phyloP scores from a whole-genome alignment of 768 basidiomycete species.

The Phylloporus scabripes region DNA sequence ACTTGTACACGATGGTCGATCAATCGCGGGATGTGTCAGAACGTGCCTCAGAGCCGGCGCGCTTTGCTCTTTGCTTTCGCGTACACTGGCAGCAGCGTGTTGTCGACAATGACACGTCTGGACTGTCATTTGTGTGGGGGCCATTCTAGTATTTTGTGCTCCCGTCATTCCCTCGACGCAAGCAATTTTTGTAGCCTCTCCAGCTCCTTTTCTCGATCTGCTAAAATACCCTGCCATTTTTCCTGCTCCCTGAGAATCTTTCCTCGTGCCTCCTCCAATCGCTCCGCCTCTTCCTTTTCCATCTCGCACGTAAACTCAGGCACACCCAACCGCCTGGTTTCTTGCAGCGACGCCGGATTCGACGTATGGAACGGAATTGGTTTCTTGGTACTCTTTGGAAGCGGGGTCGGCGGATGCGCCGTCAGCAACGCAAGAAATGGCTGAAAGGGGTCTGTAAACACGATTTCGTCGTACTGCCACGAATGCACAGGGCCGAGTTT shows the following conservation, averaged over 20 bases:
- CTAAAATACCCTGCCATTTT: conserved; percentile 56
- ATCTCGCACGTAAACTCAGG: conserved; percentile 84
- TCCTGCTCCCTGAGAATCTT: conserved; percentile 72
- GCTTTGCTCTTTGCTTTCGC: no score
- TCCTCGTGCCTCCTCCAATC: conserved; percentile 72
- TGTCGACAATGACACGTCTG: no score
- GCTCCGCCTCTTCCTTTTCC: conserved; percentile 81
- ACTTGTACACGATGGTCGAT: no score
- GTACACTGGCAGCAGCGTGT: no score
- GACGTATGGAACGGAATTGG: conserved; percentile 71
- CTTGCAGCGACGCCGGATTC: conserved; percentile 55
- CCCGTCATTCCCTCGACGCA: conserved; percentile 11
- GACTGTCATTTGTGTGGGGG: no score
- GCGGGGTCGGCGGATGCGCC: conserved; percentile 74
- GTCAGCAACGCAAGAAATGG: conserved; percentile 79
- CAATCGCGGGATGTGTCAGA: no score
- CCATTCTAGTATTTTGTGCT: no score
- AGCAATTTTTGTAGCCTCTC: conserved; percentile 55
- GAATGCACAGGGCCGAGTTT: conserved; percentile 80
- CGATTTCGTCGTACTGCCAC: conserved; percentile 99
- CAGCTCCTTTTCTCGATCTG: conserved; percentile 81
- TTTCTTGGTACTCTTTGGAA: conserved; percentile 55
- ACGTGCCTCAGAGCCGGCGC: no score
- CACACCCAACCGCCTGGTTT: conserved; percentile 53
- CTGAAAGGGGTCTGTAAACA: conserved; percentile 91